Evolutionary conservation across 2,329 filamentous ascomycete species (phyloP), one percentile per base, ranked within the genome.

Genomic region (Arthroderma sp.): DNA sequence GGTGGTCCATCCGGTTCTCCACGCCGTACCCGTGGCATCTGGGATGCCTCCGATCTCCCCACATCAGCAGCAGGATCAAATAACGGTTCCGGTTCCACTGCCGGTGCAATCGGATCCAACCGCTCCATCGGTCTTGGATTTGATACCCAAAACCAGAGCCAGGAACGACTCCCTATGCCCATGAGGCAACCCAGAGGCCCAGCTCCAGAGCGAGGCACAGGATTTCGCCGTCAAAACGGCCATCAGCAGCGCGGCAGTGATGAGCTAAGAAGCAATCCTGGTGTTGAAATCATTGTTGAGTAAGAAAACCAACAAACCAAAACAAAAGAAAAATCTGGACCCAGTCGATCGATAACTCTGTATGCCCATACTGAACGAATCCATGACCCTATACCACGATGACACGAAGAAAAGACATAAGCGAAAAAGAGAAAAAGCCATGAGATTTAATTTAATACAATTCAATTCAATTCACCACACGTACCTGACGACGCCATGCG

Each of bases 211-310:
- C 79, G 81, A 61, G 80, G 80, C 55, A 72, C 79, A 59, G 66
- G 81, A 73, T 71, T 85, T 77, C 71, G 76, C 60, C 75, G 81
- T 64, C 80, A 79, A 65, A 84, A 83, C 65, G 81, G 81, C 65
- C 81, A 84, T 67, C 78, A 80, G 64, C 71, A 77, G 58, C 79
- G 81, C 63, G 80, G 79, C 65, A 84, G 81, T 68, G 82, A 85
- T 64, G 82, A 85, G 68, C 72, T 84, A 59, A 80, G 80, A 57
- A 76, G 79, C 62, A 79, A 77, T 65, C 81, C 79, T 61, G 78
- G 78, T 58, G 77, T 82, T 62, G 80, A 83, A 68, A 82, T 84
- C 67, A 81, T 83, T 65, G 81, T 83, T 65, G 81, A 83, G 74
- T 81, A 81, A 71, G 69, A 47, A 60, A 60, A 64, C 60, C 44